Conservation (phyloP, 495 filamentous ascomycete genomes). For the Jackrogersella minutella region DNA sequence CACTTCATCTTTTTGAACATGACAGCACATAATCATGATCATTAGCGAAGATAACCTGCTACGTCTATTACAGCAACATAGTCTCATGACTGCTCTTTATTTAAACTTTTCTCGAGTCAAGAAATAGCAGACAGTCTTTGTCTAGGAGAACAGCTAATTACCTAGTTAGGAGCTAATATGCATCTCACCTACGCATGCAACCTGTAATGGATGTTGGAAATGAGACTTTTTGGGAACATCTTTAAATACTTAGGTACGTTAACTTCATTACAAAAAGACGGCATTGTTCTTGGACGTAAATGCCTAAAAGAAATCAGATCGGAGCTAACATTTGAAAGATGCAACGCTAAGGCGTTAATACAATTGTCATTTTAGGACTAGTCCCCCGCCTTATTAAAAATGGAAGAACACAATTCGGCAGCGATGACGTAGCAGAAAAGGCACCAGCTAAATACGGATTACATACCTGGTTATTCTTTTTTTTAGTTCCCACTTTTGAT, state of each 20-base stretch:
- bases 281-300: not conserved
- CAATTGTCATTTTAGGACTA: constrained; percentile 19
- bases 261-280: constrained; percentile 18
- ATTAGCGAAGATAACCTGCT: not conserved
- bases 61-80: not conserved
- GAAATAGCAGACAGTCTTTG: not conserved
- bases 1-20: too few species aligned
- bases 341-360: constrained; percentile 7
- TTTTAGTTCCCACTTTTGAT: constrained; percentile 20
- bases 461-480: not conserved
- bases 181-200: constrained; percentile 14
- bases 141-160: not conserved
- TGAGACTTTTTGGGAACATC: too few species aligned
- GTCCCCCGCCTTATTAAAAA: not conserved
- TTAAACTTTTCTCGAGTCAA: constrained; percentile 26
- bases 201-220: not conserved
- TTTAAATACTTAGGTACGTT: too few species aligned
- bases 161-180: constrained; percentile 1
- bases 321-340: constrained; percentile 10
- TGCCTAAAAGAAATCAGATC: constrained; percentile 17
- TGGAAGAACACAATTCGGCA: constrained; percentile 23
- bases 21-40: too few species aligned
- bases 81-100: not conserved
- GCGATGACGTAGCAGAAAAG: constrained; percentile 33
- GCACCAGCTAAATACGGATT: too few species aligned